phyloP scores from a whole-genome alignment of 176 grass and related monocot species.

The Canna indica region DNA sequence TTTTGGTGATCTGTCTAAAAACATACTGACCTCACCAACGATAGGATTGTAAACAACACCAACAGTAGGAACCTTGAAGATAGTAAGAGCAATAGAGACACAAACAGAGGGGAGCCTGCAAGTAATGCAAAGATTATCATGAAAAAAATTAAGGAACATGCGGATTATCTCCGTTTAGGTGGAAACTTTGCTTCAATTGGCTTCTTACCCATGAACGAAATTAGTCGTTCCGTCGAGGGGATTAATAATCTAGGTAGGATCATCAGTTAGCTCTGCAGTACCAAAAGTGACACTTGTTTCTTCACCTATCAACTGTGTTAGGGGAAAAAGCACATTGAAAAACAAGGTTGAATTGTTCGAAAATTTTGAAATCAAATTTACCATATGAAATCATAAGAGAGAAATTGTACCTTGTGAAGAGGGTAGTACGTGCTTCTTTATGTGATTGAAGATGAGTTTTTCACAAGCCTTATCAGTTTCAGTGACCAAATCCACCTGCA shows the following conservation, averaged over 20 bases:
- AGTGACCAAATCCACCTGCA: slow-evolving; percentile 90
- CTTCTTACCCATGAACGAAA: slow-evolving; percentile 80
- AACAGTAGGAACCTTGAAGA: slow-evolving; percentile 55
- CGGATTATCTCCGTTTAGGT: not conserved
- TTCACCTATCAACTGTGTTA: slow-evolving; percentile 65
- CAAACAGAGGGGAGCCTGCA: slow-evolving; percentile 79
- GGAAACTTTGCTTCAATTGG: not conserved
- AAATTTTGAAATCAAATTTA: too few relatives aligned
- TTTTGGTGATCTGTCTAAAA: not conserved
- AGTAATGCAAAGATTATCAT: not conserved
- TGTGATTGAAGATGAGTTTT: slow-evolving; percentile 70
- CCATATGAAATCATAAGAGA: too few relatives aligned
- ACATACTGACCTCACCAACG: slow-evolving; percentile 52
- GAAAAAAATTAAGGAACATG: slow-evolving; percentile 12
- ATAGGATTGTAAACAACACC: slow-evolving; percentile 94
- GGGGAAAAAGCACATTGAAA: not conserved
- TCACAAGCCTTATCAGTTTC: slow-evolving; percentile 94
- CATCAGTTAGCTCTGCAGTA: slow-evolving; percentile 62
- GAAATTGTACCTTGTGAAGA: slow-evolving; percentile 43
- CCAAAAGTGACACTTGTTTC: slow-evolving; percentile 62
- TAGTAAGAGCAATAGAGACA: slow-evolving; percentile 74
- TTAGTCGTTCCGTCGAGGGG: slow-evolving; percentile 89
- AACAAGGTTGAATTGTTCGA: too few relatives aligned
- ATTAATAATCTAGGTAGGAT: slow-evolving; percentile 83
- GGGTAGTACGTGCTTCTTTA: slow-evolving; percentile 65